phyloP scores from a whole-genome alignment of 805 yeast species.

The Kuraishia floccosa region DNA sequence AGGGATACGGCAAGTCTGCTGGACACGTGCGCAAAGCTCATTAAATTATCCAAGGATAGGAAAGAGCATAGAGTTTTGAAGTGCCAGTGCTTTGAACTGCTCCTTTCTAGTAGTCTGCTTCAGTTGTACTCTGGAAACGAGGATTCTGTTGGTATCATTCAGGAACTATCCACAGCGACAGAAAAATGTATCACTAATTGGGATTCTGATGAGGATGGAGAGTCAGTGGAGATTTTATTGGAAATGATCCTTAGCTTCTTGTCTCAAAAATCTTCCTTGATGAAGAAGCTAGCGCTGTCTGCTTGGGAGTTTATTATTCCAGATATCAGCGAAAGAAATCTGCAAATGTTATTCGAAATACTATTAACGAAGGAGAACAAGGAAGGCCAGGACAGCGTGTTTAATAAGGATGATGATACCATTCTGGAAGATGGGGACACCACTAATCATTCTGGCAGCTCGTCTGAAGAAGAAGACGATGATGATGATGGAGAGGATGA shows the following conservation, averaged over 20 bases:
- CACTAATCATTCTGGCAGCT: too few relatives aligned
- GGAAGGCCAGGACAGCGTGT: slow-evolving; percentile 68
- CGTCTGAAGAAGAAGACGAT: slow-evolving; percentile 21
- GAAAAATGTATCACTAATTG: slow-evolving; percentile 17
- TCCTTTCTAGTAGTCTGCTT: slow-evolving; percentile 65
- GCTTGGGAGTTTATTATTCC: slow-evolving; percentile 38
- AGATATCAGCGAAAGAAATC: slow-evolving; percentile 29
- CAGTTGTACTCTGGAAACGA: slow-evolving; percentile 70
- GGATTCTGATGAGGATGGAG: slow-evolving; percentile 24
- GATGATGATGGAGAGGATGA: slow-evolving; percentile 24
- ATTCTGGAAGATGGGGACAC: slow-evolving; percentile 29
- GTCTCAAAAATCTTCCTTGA: slow-evolving; percentile 43
- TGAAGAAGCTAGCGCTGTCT: slow-evolving; percentile 43
- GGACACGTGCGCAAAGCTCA: neutral
- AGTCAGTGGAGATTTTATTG: slow-evolving; percentile 15
- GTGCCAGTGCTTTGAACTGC: slow-evolving; percentile 60
- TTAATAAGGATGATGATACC: slow-evolving; percentile 48
- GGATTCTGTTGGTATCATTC: slow-evolving; percentile 66
- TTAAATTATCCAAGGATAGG: neutral
- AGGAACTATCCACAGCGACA: slow-evolving; percentile 45
- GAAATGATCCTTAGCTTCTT: slow-evolving; percentile 49
- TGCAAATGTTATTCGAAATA: slow-evolving; percentile 41
- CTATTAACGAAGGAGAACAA: slow-evolving; percentile 62
- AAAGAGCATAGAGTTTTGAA: too few relatives aligned
- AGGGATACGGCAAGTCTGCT: neutral